Evolutionary conservation across 176 grass and related monocot species (phyloP).

Genomic region (Carex myosuroides): DNA sequence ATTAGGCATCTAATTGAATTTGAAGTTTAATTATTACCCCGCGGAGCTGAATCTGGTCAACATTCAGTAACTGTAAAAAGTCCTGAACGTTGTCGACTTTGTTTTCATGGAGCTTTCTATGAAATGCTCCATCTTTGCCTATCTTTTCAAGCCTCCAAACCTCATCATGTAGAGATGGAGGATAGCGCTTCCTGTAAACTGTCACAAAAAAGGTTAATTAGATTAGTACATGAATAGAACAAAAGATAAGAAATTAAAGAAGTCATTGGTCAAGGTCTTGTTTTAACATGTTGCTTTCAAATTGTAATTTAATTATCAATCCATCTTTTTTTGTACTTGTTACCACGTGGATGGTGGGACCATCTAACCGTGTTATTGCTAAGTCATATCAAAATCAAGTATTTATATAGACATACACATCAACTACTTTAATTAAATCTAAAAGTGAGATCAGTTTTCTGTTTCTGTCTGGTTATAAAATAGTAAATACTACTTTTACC

Average conservation of each 20-base stretch:
- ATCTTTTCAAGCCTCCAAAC: conserved; percentile 89
- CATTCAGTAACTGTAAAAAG: conserved; percentile 38
- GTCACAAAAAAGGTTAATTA: background rate
- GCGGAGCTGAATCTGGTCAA: conserved; percentile 39
- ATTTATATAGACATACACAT: background rate
- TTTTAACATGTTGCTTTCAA: background rate
- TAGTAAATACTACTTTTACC: background rate
- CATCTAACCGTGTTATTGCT: conserved; percentile 3
- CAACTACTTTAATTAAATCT: background rate
- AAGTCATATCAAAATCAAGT: background rate
- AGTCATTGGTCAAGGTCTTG: background rate
- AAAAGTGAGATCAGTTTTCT: background rate
- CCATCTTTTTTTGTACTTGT: background rate
- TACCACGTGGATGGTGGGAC: background rate
- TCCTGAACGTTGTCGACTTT: conserved; percentile 44
- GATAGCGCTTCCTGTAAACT: conserved; percentile 90
- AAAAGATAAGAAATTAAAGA: background rate
- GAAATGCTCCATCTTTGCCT: conserved; percentile 67
- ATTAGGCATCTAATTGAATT: too few species aligned
- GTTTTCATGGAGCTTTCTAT: conserved; percentile 29
- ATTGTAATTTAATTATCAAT: background rate
- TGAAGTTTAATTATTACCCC: background rate
- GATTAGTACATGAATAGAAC: background rate
- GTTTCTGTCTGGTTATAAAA: background rate
- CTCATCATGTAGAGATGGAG: conserved; percentile 51